A percentile compares a stretch with the other conserved stretches of the same genome.
phyloP scores from a whole-genome alignment of 805 yeast genomes.

The Candida qinlingensis region DNA sequence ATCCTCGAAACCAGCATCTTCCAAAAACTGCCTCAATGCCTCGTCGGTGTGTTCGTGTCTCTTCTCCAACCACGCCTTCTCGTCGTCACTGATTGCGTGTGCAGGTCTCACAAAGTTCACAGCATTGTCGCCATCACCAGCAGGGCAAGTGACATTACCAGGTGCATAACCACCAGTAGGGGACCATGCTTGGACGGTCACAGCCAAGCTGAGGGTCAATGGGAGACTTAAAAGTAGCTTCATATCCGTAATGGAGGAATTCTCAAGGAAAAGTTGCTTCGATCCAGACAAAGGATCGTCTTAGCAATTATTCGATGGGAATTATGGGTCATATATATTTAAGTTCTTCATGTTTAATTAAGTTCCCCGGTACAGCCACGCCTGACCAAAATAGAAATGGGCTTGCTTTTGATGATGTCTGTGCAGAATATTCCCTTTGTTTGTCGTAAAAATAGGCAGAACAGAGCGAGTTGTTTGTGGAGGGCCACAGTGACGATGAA shows the following conservation, averaged over 20 bases:
- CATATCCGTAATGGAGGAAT: neutral
- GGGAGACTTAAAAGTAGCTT: neutral
- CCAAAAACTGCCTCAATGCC: slow-evolving; percentile 31
- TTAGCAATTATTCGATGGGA: too few relatives aligned
- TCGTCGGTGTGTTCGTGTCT: slow-evolving; percentile 27
- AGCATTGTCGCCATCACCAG: slow-evolving; percentile 3
- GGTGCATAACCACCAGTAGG: slow-evolving; percentile 60
- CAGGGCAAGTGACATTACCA: slow-evolving; percentile 49
- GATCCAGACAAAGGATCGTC: too few relatives aligned
- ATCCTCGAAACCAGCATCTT: slow-evolving; percentile 40
- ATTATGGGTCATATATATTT: too few relatives aligned
- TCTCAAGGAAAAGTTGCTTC: neutral
- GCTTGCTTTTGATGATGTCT: too few relatives aligned
- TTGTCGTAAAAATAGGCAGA: too few relatives aligned
- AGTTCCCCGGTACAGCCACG: too few relatives aligned
- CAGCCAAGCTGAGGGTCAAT: neutral
- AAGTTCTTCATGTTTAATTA: too few relatives aligned
- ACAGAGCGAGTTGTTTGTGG: too few relatives aligned
- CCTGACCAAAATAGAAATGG: too few relatives aligned
- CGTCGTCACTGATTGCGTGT: slow-evolving; percentile 38
- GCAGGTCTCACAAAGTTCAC: slow-evolving; percentile 41
- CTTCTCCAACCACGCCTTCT: slow-evolving; percentile 45
- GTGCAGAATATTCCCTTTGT: too few relatives aligned
- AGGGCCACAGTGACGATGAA: too few relatives aligned
- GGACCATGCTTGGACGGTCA: slow-evolving; percentile 23